Evolutionary conservation across 2,329 filamentous ascomycete genomes (phyloP), one percentile per base, ranked within the genome.

Genomic region (Aspergillus sergii): DNA sequence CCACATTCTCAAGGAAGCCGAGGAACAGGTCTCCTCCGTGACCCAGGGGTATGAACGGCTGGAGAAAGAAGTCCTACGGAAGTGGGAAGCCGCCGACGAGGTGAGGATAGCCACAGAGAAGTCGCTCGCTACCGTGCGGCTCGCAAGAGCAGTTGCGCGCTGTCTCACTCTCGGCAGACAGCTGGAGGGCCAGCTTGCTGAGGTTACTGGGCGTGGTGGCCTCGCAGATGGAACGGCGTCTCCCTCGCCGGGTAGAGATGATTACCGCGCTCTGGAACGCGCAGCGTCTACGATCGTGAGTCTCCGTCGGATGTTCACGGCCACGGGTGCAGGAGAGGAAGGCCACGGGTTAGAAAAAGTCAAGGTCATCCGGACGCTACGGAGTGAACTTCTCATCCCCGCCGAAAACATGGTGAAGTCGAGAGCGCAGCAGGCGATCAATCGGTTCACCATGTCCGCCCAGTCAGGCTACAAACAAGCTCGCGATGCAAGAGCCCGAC

Each of bases 1-100:
- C 58, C 85, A 84, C 59, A 90, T 98, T 67, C 82, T 97, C 59
- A 80, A 86, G 36, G 90, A 92, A 71, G 88, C 97, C 43, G 91
- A 96, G 69, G 84, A 87, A 9, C 94, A 97, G 77, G 87, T 97
- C 68, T 85, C 87, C 62, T 89, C 87, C 66, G 83, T 99, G 66
- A 93, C 92, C 67, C 89, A 93, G 71, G 93, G 91, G 75, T 97
- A 97, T 80, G 87, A 88, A 66, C 88, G 94, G 68, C 84, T 98
- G 30, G 91, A 96, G 79, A 90, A 88, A 74, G 93, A 98, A 75
- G 93, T 98, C 50, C 85, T 93, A 58, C 87, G 91, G 71, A 92
- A 94, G 70, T 92, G 96, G 81, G 90, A 92, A 71, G 89, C 90
- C 61, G 94, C 95, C 0, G 91, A 96, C 61, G 89, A 95, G 78